Evolutionary conservation across 495 filamentous ascomycete genomes (phyloP), one percentile per base, ranked within the genome.

Genomic region (Trichoderma virens): DNA sequence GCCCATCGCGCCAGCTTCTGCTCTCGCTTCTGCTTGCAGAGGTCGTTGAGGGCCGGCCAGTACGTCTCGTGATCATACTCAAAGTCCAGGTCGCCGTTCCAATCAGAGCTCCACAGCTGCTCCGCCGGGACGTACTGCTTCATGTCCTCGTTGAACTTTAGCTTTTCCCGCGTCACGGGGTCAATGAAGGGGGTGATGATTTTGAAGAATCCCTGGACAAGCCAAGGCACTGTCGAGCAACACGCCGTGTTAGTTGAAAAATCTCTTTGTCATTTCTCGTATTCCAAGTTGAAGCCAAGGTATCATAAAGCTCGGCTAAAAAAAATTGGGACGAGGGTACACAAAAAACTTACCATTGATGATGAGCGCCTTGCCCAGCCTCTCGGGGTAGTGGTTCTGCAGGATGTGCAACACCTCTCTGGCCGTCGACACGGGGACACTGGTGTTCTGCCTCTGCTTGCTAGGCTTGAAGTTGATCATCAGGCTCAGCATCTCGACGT

Each of bases 131-230:
- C 88, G 69, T 90, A 87, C 59, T 88, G 76, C 65, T 80, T 76
- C 75, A 94, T 82, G 69, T 96, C 88, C 69, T 95, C 90, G 76
- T 97, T 96, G 81, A 97, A 98, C 71, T 90, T 91, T 70, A 98
- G 84, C 80, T 98, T 98, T 67, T 94, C 84, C 18, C 87, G 85
- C 18, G 94, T 98, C 65, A 88, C 67, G 9, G 94, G 94, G 76
- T 98, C 94, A 73, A 98, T 96, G 74, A 98, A 98, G 31, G 93
- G 92, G 23, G 85, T 90, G 76, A 98, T 92, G 65, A 96, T 75
- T 76, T 95, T 97, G 82, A 97, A 95, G 82, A 98, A 98, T 28
- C 86, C 88, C 73, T 81, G 85, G 62, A 97, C 88, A 61, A 93
- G 78, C 85, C 90, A 96, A 14, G 93, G 94, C 60, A 96, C 90